phyloP scores from a whole-genome alignment of 768 basidiomycete species.

The Suillus subaureus region DNA sequence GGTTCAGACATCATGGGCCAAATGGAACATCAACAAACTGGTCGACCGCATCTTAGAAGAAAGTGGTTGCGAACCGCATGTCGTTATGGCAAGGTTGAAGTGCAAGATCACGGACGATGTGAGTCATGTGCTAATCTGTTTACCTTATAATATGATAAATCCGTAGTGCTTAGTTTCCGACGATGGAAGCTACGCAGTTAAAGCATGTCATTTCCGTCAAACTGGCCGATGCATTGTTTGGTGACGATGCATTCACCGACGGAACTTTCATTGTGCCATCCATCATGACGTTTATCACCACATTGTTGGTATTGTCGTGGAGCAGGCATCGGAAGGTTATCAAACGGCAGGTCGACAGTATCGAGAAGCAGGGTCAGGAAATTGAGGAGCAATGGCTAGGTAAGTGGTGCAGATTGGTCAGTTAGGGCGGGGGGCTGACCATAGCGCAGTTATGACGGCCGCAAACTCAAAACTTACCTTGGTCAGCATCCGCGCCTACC shows the following conservation, averaged over 20 bases:
- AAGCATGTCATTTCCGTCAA: neutral
- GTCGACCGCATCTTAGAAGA: neutral
- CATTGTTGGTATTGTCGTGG: neutral
- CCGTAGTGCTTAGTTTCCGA: neutral
- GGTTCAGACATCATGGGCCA: neutral
- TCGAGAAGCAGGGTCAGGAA: neutral
- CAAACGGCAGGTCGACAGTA: neutral
- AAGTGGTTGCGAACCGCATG: neutral
- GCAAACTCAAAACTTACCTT: neutral
- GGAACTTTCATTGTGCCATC: neutral
- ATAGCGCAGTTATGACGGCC: neutral
- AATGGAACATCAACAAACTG: neutral
- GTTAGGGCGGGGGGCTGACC: neutral
- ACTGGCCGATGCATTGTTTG: neutral
- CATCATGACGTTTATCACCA: neutral
- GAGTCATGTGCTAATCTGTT: neutral
- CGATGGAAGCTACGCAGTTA: neutral
- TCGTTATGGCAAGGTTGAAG: neutral
- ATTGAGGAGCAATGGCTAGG: neutral
- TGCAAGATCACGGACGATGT: neutral
- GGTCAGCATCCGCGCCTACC: neutral
- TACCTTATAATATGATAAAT: neutral
- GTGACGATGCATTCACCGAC: neutral
- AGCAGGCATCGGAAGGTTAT: neutral
- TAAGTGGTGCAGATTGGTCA: neutral